Conservation (phyloP, 179 eudicot genomes). For the Beta lomatogona region DNA sequence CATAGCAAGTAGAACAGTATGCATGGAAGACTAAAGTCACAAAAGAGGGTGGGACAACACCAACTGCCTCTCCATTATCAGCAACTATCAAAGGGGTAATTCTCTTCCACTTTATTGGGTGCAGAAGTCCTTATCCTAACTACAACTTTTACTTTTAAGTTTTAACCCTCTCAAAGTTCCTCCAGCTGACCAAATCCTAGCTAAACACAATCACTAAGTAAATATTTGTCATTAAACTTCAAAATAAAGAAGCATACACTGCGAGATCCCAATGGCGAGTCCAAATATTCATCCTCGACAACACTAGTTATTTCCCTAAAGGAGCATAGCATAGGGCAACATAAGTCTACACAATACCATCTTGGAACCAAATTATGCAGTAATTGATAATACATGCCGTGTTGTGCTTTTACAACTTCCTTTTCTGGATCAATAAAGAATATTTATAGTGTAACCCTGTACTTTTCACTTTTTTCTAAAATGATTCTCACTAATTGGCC, state of each 20-base stretch:
- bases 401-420: too few species aligned
- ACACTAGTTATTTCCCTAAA: background rate
- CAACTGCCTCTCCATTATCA: slow-evolving; percentile 24
- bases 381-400: too few species aligned
- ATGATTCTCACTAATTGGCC: too few species aligned
- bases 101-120: background rate
- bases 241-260: background rate
- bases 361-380: too few species aligned
- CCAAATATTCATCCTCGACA: background rate
- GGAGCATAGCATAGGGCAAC: background rate
- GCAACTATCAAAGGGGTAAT: slow-evolving; percentile 14
- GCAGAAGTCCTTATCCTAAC: slow-evolving; percentile 13
- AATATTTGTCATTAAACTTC: background rate
- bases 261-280: background rate
- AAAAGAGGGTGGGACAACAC: slow-evolving; percentile 21
- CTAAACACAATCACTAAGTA: background rate
- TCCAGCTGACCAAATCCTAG: background rate
- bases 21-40: slow-evolving; percentile 21
- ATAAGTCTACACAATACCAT: background rate
- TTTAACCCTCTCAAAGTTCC: background rate
- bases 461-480: too few species aligned
- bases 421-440: too few species aligned
- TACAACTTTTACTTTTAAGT: slow-evolving; percentile 16
- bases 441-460: too few species aligned
- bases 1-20: slow-evolving; percentile 1